Percentiles rank a stretch among this genome's conserved stretches.
phyloP scores from a whole-genome alignment of 306 rosid species.

The Trifolium dubium region DNA sequence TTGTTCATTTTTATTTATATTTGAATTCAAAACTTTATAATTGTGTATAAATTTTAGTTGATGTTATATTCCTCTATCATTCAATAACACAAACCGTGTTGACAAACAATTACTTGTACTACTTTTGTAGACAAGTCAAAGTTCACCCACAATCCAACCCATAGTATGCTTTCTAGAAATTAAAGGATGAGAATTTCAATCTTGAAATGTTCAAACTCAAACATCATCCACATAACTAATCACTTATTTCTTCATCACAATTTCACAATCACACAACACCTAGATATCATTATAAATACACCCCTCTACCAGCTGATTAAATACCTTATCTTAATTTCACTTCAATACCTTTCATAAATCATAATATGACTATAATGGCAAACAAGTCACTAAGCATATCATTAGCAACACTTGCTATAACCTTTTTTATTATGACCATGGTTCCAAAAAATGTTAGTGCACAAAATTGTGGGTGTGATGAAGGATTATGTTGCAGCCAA shows the following conservation, averaged over 20 bases:
- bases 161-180: constrained; percentile 3
- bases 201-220: constrained; percentile 26
- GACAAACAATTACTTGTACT: not conserved
- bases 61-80: not conserved
- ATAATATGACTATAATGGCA: not conserved
- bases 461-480: constrained; percentile 64
- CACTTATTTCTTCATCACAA: not conserved
- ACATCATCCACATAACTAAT: not conserved
- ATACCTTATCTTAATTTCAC: not conserved
- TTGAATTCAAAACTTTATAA: no score
- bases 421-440: not conserved
- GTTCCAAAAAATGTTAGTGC: constrained; percentile 22
- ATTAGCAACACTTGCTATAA: constrained; percentile 6
- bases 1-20: no score
- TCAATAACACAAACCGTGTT: not conserved
- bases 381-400: constrained; percentile 1
- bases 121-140: constrained; percentile 9
- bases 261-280: not conserved
- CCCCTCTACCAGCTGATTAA: not conserved
- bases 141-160: not conserved
- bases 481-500: constrained; percentile 67
- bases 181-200: not conserved
- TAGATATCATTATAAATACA: constrained; percentile 30
- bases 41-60: no score
- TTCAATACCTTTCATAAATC: not conserved